Evolutionary conservation across 148 eudicot species (phyloP), one percentile per base, ranked within the genome.

Genomic region (Mesembryanthemum crystallinum): DNA sequence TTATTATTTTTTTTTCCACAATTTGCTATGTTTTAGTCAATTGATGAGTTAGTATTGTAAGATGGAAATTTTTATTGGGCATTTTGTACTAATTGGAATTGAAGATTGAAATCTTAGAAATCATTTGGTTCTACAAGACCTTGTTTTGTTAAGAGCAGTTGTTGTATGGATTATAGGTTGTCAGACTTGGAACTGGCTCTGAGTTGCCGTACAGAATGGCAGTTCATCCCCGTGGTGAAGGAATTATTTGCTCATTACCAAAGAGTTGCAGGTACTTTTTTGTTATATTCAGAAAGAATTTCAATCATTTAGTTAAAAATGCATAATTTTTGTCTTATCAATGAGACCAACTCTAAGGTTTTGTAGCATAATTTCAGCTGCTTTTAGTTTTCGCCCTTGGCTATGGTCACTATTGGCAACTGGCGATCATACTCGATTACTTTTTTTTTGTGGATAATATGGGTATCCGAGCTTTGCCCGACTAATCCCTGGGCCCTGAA

Each of bases 171-270:
- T 64, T 75, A 65, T 73, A 94, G 98, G 90, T 92, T 25, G 74
- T 71, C 24, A 88, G 51, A 73, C 85, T 88, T 68, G 86, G 80
- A 74, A 90, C 96, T 73, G 94, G 82, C 63, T 79, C 74, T 76
- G 98, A 92, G 72, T 69, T 94, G 82, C 98, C 98, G 11, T 94
- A 94, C 76, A 82, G 98, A 80, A 92, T 94, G 88, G 89, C 97
- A 29, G 91, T 92, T 73, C 97, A 94, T 81, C 98, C 98, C 43
- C 82, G 82, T 47, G 97, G 92, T 67, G 98, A 94, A 37, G 93
- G 96, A 63, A 25, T 94, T 23, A 85, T 94, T 39, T 90, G 96
- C 76, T 83, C 97, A 58, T 83, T 92, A 63, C 90, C 90, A 4
- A 82, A 82, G 13, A 82, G 79, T 80, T 94, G 96, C 96, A 80